These are phyloP conservation scores for Talaromyces sp. DNA, from an alignment of 2,329 filamentous ascomycete species.

Conservation along the genomic window DNA sequence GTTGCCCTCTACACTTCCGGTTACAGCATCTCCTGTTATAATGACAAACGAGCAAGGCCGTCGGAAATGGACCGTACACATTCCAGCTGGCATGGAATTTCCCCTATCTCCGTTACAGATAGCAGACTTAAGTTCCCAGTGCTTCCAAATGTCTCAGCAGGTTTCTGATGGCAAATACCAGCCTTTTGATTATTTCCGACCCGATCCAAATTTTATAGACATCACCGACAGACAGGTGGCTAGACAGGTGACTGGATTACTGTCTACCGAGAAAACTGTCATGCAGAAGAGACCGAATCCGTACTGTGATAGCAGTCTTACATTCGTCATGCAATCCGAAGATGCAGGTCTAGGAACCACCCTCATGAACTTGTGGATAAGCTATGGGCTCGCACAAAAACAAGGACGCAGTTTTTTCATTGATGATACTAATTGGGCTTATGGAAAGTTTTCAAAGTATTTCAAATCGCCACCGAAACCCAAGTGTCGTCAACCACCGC, in stretches of 20 bases:
- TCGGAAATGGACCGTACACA: conserved; percentile 76
- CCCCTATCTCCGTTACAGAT: conserved; percentile 67
- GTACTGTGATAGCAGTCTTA: conserved; percentile 68
- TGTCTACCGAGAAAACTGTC: conserved; percentile 29
- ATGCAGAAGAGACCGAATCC: conserved; percentile 15
- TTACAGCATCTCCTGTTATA: conserved; percentile 69
- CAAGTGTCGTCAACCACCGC: conserved; percentile 67
- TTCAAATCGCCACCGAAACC: conserved; percentile 66
- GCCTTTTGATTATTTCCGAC: conserved; percentile 54
- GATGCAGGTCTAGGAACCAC: conserved; percentile 75
- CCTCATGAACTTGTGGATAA: conserved; percentile 76
- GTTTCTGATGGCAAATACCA: conserved; percentile 53
- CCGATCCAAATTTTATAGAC: conserved; percentile 70
- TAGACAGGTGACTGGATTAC: conserved; percentile 31
- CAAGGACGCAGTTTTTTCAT: conserved; percentile 78
- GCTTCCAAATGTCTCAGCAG: conserved; percentile 61
- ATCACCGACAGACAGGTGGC: conserved; percentile 64
- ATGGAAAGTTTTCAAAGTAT: conserved; percentile 70
- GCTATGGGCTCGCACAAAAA: conserved; percentile 72
- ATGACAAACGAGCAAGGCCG: conserved; percentile 63
- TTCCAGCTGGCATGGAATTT: conserved; percentile 65
- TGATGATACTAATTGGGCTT: conserved; percentile 79
- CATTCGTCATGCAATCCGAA: conserved; percentile 69
- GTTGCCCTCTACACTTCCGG: conserved; percentile 60
- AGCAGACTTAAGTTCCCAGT: conserved; percentile 64